Evolutionary conservation across 306 rosid genomes (phyloP), one percentile per base, ranked within the genome.

Genomic region (Hippophae gyantsensis): DNA sequence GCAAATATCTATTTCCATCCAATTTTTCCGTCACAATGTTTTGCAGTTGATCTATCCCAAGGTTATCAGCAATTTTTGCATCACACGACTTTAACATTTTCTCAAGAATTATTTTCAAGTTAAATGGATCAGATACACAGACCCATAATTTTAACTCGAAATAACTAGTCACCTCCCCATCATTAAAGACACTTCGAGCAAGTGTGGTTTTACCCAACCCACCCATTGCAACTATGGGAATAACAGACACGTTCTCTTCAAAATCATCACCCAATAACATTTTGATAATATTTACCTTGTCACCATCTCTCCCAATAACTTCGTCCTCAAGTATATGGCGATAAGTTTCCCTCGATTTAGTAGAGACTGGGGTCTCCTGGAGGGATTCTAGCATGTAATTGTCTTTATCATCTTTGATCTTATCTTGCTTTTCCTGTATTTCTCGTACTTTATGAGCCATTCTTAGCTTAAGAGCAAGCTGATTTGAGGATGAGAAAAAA

Each of bases 161-260:
- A 1, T 52, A 11, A 1, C 25, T 13, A 14, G 7, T 18, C 3
- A 52, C 56, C 0, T 23, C 12, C 6, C 5, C 11, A 52, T 52
- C 56, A 52, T 52, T 52, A 13, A 14, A 14, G 9, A 52, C 27
- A 10, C 18, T 9, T 11, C 8, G 56, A 7, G 56, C 56, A 52
- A 52, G 56, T 14, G 56, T 52, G 27, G 56, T 52, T 52, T 52
- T 52, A 14, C 56, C 56, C 25, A 52, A 52, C 3, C 56, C 56
- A 14, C 56, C 56, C 14, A 23, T 9, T 6, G 41, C 56, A 52
- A 52, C 56, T 6, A 52, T 52, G 27, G 56, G 5, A 14, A 52
- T 52, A 8, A 52, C 9, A 25, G 23, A 13, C 9, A 52, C 14
- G 23, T 52, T 52, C 8, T 52, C 56, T 1, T 52, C 41, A 52